Evolutionary conservation across 345 rosid species (phyloP).

Genomic region (Sisymbrium altissimum): DNA sequence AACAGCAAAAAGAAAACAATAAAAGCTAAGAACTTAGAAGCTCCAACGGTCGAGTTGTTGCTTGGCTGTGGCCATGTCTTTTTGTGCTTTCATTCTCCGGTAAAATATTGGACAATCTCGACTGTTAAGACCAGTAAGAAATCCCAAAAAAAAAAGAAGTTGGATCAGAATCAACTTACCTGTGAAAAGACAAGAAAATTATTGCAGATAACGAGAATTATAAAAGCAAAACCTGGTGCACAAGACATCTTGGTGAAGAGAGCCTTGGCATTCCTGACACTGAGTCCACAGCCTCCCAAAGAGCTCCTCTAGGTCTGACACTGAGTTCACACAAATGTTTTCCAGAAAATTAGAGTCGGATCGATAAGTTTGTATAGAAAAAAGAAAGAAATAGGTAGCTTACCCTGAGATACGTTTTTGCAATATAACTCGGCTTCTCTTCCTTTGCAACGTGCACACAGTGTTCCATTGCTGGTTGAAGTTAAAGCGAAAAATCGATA

Average conservation of each 20-base stretch:
- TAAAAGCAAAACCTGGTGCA: constrained; percentile 72
- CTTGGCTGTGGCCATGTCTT: constrained; percentile 88
- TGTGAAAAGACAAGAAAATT: not conserved
- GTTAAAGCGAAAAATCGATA: not conserved
- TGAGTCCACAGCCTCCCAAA: constrained; percentile 94
- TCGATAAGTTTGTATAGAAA: not conserved
- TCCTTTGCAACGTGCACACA: constrained; percentile 87
- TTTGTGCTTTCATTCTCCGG: constrained; percentile 92
- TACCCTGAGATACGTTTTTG: constrained; percentile 88
- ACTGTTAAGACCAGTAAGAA: constrained; percentile 37
- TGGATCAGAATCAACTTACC: constrained; percentile 10
- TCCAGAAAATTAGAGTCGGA: not conserved
- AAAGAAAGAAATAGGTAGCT: not conserved
- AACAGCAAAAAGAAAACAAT: not conserved
- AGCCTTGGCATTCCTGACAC: constrained; percentile 98
- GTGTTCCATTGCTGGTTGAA: constrained; percentile 45
- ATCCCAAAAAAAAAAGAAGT: not conserved
- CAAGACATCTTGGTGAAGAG: constrained; percentile 97
- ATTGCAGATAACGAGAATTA: not conserved
- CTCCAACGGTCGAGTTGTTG: constrained; percentile 80
- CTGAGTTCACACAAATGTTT: constrained; percentile 39
- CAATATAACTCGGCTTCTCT: constrained; percentile 92
- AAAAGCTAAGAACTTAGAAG: constrained; percentile 40
- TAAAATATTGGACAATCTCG: constrained; percentile 99
- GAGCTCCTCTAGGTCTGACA: constrained; percentile 76